Evolutionary conservation across 169 alveolate species (phyloP), one percentile per base, ranked within the genome.

Genomic region (Miamiensis avidus): DNA sequence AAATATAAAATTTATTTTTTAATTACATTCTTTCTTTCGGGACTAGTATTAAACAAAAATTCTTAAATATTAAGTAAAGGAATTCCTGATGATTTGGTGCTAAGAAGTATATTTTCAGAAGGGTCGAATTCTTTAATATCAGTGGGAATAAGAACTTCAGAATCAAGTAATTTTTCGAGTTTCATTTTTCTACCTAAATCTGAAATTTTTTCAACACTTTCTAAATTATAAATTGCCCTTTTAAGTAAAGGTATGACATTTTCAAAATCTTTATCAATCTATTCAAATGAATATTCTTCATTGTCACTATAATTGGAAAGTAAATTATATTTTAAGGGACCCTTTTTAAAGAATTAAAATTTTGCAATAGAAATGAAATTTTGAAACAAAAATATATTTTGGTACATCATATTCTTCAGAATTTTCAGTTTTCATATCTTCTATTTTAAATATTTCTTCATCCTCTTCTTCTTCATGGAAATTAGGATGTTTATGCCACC

Each of bases 401-500:
- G 76, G 27, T 79, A 65, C 31, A n/a, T 29, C 26, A 4, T 6
- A 73, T 73, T 73, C 26, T 65, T n/a, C n/a, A n/a, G n/a, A n/a
- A 34, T 79, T 28, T 64, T 49, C 75, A 28, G n/a, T 29, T 64
- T 79, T 34, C 29, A 30, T n/a, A 28, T 79, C 31, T 25, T n/a
- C 6, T 28, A 76, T 30, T 30, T 31, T 34, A 33, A 29, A 1
- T 28, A 65, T 78, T 11, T 34, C 82, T 1, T n/a, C 74, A 15
- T 85, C 86, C 25, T 78, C 83, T n/a, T 77, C 84, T 28, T 64
- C 74, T 30, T 85, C 85, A 74, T 77, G 69, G 30, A 78, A 65
- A 79, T 75, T 79, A n/a, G 89, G 89, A 29, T 74, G 76, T 65
- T 79, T 85, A 49, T 85, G 89, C 89, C 89, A 85, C 89, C 89